A percentile compares a stretch with the other conserved stretches of the same genome.
These are phyloP conservation scores for Leavenworthia alabamica DNA, from an alignment of 345 rosid genomes.

Conservation along the genomic window DNA sequence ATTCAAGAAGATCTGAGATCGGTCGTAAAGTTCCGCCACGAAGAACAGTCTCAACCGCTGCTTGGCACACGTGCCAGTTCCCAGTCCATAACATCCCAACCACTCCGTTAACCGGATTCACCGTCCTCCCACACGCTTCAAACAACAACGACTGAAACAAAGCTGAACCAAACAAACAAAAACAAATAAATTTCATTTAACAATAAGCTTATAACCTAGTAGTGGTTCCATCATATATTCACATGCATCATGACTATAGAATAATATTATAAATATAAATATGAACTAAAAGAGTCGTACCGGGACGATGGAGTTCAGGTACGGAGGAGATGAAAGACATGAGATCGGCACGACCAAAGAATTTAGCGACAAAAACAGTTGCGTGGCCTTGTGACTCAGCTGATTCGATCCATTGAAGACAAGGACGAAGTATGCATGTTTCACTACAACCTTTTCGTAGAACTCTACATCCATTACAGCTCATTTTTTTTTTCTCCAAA, in stretches of 20 bases:
- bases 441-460: too few species aligned
- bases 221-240: too few species aligned
- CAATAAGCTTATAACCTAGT: not conserved
- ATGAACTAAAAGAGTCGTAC: conserved; percentile 39
- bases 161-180: conserved; percentile 33
- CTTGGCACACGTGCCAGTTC: conserved; percentile 56
- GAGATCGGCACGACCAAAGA: conserved; percentile 97
- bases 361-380: conserved; percentile 90
- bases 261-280: not conserved
- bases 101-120: conserved; percentile 61
- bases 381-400: conserved; percentile 94
- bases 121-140: conserved; percentile 60
- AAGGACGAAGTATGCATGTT: conserved; percentile 80
- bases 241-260: not conserved
- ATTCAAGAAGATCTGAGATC: conserved; percentile 20
- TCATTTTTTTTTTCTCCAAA: conserved; percentile 16
- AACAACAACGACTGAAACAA: conserved; percentile 59
- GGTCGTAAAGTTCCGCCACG: conserved; percentile 48
- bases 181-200: too few species aligned
- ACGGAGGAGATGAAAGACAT: conserved; percentile 95
- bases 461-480: conserved; percentile 98
- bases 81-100: conserved; percentile 61
- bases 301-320: conserved; percentile 74
- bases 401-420: conserved; percentile 83
- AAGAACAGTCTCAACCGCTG: conserved; percentile 51